Percentiles rank a stretch among this genome's conserved stretches.
Evolutionary conservation across 805 yeast genomes (phyloP).

Genomic region (Nakazawaea ambrosiae): DNA sequence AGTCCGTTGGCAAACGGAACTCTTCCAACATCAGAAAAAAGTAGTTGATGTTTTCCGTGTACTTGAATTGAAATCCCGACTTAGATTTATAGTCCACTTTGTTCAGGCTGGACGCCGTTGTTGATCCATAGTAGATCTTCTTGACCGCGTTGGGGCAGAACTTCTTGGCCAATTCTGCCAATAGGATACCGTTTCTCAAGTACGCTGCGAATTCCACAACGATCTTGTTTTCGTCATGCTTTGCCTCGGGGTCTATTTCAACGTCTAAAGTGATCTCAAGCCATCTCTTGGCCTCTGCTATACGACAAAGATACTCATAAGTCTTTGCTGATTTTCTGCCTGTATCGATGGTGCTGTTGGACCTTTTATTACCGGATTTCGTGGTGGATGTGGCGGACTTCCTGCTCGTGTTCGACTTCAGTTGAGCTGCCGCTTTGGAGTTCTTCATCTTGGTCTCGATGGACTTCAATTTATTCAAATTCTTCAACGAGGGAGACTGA

Average conservation of each 20-base stretch:
- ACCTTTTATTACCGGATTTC: no score
- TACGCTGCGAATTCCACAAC: constrained; percentile 50
- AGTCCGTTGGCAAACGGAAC: constrained; percentile 77
- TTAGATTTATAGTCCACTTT: constrained; percentile 21
- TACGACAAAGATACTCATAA: constrained; percentile 46
- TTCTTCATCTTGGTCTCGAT: constrained; percentile 21
- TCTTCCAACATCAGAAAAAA: constrained; percentile 67
- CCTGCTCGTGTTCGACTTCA: neutral
- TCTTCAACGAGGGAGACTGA: constrained; percentile 28
- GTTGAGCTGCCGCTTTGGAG: constrained; percentile 7
- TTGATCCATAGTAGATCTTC: constrained; percentile 44
- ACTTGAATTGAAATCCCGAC: constrained; percentile 63
- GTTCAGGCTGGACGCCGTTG: constrained; percentile 9
- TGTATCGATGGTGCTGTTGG: constrained; percentile 14
- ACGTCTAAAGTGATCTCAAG: constrained; percentile 27
- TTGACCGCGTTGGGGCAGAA: constrained; percentile 62
- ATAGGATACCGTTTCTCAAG: constrained; percentile 74
- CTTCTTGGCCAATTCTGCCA: constrained; percentile 71
- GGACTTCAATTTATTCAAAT: constrained; percentile 22
- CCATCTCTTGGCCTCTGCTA: constrained; percentile 46
- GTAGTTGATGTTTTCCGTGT: constrained; percentile 85
- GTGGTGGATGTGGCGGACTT: constrained; percentile 2
- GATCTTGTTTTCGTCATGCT: constrained; percentile 27
- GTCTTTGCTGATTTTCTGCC: constrained; percentile 11
- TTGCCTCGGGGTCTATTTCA: constrained; percentile 15